These are phyloP conservation scores for Diaporthe citrichinensis DNA, from an alignment of 2,329 filamentous ascomycete species.

Conservation along the genomic window DNA sequence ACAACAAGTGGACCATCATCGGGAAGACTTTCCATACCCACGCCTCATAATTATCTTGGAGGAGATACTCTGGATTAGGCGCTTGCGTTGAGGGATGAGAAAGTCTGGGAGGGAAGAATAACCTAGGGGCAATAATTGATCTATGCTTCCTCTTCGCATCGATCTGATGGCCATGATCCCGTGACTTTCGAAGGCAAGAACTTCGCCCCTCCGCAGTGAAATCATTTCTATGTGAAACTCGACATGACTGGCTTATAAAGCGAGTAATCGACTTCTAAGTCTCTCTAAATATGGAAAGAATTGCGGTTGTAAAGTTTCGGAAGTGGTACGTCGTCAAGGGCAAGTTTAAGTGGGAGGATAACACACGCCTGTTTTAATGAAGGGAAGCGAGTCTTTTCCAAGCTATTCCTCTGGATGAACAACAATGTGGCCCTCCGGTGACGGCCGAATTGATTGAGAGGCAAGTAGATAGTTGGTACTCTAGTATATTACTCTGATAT, in stretches of 20 bases:
- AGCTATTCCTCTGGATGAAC: neutral
- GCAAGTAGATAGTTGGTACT: neutral
- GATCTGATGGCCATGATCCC: neutral
- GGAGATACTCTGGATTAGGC: neutral
- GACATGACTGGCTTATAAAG: neutral
- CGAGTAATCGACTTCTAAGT: neutral
- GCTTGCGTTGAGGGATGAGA: neutral
- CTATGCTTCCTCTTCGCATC: neutral
- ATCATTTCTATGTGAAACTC: neutral
- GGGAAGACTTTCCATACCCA: neutral
- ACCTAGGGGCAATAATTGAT: neutral
- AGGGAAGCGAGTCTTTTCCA: neutral
- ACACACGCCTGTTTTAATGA: neutral
- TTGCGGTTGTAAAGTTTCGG: neutral
- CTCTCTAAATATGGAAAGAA: neutral
- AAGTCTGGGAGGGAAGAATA: neutral
- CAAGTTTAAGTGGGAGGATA: neutral
- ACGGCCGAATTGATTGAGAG: neutral
- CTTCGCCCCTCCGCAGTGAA: neutral
- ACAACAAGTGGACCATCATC: neutral
- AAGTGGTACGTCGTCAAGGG: neutral
- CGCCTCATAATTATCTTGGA: neutral
- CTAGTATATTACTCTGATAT: neutral
- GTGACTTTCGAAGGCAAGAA: neutral
- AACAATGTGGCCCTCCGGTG: neutral